phyloP scores from a whole-genome alignment of 139 green algal species.

The Deuterostichococcus epilithicus region DNA sequence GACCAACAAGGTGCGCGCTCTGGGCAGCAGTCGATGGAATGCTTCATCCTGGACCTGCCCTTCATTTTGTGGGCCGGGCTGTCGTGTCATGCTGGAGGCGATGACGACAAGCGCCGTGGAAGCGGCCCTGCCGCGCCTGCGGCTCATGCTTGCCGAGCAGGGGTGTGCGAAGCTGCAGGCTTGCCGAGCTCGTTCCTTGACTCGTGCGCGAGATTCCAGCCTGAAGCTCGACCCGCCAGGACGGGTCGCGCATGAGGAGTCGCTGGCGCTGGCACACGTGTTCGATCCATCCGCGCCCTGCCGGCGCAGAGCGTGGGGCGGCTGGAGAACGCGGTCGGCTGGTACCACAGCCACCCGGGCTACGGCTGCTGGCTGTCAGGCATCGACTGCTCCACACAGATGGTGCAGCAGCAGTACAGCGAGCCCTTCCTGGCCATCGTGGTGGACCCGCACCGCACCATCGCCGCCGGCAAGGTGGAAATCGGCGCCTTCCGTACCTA shows the following conservation, averaged over 20 bases:
- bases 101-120: too few relatives aligned
- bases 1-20: constrained; percentile 54
- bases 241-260: too few relatives aligned
- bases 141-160: too few relatives aligned
- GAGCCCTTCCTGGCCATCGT: constrained; percentile 97
- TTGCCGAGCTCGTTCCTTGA: too few relatives aligned
- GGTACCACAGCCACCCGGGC: constrained; percentile 97
- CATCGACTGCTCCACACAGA: constrained; percentile 84
- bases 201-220: too few relatives aligned
- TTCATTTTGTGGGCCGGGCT: neutral
- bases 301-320: constrained; percentile 59
- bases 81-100: neutral
- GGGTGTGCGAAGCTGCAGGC: too few relatives aligned
- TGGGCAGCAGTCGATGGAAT: too few relatives aligned
- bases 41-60: too few relatives aligned
- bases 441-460: constrained; percentile 94
- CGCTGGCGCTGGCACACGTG: too few relatives aligned
- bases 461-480: constrained; percentile 93
- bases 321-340: constrained; percentile 94
- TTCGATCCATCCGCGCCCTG: too few relatives aligned
- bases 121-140: too few relatives aligned
- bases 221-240: too few relatives aligned
- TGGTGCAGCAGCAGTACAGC: constrained; percentile 64
- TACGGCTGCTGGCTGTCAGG: constrained; percentile 99
- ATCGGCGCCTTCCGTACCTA: constrained; percentile 92